Conservation (phyloP, 202 grass and related monocot species). For the Zizania palustris region DNA sequence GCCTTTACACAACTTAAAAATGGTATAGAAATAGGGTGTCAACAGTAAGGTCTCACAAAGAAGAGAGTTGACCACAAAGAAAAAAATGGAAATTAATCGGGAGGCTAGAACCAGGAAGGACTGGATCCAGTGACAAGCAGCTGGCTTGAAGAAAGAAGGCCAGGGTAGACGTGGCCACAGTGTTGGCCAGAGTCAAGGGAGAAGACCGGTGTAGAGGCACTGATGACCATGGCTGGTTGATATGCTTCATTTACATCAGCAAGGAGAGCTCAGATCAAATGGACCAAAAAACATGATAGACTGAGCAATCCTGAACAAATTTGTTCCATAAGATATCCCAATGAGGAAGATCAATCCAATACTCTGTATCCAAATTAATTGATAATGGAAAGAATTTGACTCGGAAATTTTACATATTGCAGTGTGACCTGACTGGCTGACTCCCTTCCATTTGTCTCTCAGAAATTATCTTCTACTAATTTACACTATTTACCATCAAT, state of each 20-base stretch:
- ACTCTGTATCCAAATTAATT: not conserved
- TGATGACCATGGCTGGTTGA: not conserved
- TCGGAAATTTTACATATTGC: not conserved
- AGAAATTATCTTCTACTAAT: not conserved
- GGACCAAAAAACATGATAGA: not conserved
- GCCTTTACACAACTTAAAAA: no score
- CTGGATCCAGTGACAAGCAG: not conserved
- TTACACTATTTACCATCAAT: not conserved
- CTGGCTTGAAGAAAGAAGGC: not conserved
- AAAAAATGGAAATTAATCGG: not conserved
- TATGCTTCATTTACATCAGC: not conserved
- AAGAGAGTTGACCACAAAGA: not conserved
- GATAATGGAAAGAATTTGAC: not conserved
- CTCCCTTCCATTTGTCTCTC: constrained; percentile 8
- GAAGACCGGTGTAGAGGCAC: not conserved
- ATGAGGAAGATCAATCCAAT: constrained; percentile 10
- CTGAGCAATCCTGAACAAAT: constrained; percentile 19
- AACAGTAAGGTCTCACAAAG: no score
- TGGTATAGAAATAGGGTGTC: no score
- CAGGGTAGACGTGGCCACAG: not conserved
- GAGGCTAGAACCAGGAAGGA: not conserved
- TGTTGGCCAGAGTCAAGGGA: not conserved
- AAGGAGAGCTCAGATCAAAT: constrained; percentile 26
- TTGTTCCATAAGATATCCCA: constrained; percentile 12
- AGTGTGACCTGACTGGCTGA: constrained; percentile 19